Conservation (phyloP, 164 flowering plant species). For the Tetrastigma voinierianum region DNA sequence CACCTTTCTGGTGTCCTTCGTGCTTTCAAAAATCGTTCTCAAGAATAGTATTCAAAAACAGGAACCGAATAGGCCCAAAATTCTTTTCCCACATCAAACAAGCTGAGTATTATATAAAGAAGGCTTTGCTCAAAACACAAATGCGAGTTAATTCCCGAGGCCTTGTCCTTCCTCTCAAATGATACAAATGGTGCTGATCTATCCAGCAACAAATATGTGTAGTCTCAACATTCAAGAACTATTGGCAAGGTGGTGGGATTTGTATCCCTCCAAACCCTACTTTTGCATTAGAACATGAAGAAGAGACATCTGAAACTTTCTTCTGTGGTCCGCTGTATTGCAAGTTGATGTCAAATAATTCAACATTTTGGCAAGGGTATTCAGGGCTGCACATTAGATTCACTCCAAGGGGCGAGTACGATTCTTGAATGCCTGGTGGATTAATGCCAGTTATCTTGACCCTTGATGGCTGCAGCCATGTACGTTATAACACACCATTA, state of each 20-base stretch:
- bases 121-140: neutral
- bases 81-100: no score
- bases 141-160: neutral
- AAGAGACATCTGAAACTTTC: neutral
- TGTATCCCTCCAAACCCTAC: constrained; percentile 20
- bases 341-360: constrained; percentile 30
- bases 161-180: neutral
- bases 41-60: no score
- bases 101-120: neutral
- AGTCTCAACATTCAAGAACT: neutral
- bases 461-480: constrained; percentile 35
- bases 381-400: constrained; percentile 37
- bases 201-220: neutral
- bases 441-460: constrained; percentile 42
- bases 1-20: no score
- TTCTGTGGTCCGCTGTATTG: constrained; percentile 11
- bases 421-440: constrained; percentile 37
- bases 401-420: constrained; percentile 27
- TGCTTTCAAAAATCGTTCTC: no score
- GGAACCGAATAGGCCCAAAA: no score
- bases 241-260: constrained; percentile 29
- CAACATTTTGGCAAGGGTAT: constrained; percentile 33
- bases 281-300: constrained; percentile 28
- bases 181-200: constrained; percentile 1
- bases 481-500: neutral